Conservation (phyloP, 176 grass and related monocot species). For the Oryza punctata region DNA sequence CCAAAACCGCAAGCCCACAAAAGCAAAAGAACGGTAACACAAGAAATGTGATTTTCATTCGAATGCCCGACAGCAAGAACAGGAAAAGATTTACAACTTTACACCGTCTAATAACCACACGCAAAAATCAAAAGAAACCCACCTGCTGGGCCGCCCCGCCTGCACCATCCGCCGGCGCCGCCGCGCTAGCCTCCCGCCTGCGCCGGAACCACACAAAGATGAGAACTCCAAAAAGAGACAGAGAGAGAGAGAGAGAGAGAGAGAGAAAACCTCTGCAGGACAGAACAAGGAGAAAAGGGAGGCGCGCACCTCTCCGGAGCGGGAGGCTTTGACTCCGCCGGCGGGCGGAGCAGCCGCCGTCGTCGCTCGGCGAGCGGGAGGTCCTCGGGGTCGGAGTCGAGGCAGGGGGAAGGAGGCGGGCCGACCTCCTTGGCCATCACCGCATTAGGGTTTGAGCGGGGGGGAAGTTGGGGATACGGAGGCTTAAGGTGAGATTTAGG, state of each 20-base stretch:
- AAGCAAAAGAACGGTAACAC: not conserved
- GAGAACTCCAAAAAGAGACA: not conserved
- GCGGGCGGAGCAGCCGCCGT: not conserved
- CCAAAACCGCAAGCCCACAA: not conserved
- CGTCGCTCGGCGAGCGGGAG: slow-evolving; percentile 21
- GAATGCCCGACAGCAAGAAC: not conserved
- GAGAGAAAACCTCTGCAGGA: not conserved
- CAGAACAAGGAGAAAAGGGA: not conserved
- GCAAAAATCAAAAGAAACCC: not conserved
- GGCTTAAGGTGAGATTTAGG: slow-evolving; percentile 15
- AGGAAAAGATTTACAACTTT: not conserved
- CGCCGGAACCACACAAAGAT: slow-evolving; percentile 25
- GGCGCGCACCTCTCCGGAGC: slow-evolving; percentile 18
- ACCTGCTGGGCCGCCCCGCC: slow-evolving; percentile 27
- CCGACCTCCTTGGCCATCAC: slow-evolving; percentile 27
- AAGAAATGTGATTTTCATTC: not conserved
- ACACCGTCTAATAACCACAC: not conserved
- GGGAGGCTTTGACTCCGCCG: not conserved
- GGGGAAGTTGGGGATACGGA: not conserved
- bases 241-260: too few species aligned
- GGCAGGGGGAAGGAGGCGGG: not conserved
- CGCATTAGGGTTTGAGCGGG: slow-evolving; percentile 45
- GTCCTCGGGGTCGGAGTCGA: slow-evolving; percentile 1
- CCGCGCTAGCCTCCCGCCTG: slow-evolving; percentile 23
- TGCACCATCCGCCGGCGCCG: not conserved